phyloP scores from a whole-genome alignment of 2,329 filamentous ascomycete genomes.

The Aspergillus piperis region DNA sequence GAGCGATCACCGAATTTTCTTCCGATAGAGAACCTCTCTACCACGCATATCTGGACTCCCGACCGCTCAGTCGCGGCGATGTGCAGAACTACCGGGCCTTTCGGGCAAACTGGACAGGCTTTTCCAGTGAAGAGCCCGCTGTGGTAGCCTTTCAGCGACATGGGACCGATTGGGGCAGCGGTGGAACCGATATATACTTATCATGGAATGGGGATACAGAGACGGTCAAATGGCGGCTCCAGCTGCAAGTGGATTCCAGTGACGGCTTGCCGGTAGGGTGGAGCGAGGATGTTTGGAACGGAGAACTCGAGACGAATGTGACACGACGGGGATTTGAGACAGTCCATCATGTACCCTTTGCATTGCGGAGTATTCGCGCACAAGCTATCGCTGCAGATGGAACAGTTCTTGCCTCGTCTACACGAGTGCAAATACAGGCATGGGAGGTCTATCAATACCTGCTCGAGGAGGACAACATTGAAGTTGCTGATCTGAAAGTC shows the following conservation, averaged over 20 bases:
- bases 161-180: not conserved
- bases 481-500: too few relatives aligned
- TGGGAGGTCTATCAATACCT: not conserved
- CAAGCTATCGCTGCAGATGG: not conserved
- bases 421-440: not conserved
- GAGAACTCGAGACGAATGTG: not conserved
- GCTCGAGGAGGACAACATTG: not conserved
- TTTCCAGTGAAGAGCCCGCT: constrained; percentile 33
- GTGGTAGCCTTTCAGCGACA: constrained; percentile 36
- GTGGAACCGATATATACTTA: constrained; percentile 48
- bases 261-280: too few relatives aligned
- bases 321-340: not conserved
- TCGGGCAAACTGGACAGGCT: constrained; percentile 40
- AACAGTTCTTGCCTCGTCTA: not conserved
- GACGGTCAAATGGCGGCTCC: constrained; percentile 42
- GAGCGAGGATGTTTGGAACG: too few relatives aligned
- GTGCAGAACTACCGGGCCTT: constrained; percentile 42
- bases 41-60: constrained; percentile 36
- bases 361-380: not conserved
- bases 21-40: constrained; percentile 33
- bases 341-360: not conserved
- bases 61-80: constrained; percentile 15
- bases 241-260: too few relatives aligned
- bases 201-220: constrained; percentile 56
- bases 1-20: constrained; percentile 23